Evolutionary conservation across 225 moss, liverwort and hornwort species (phyloP), one percentile per base, ranked within the genome.

Genomic region (Bryum argenteum): DNA sequence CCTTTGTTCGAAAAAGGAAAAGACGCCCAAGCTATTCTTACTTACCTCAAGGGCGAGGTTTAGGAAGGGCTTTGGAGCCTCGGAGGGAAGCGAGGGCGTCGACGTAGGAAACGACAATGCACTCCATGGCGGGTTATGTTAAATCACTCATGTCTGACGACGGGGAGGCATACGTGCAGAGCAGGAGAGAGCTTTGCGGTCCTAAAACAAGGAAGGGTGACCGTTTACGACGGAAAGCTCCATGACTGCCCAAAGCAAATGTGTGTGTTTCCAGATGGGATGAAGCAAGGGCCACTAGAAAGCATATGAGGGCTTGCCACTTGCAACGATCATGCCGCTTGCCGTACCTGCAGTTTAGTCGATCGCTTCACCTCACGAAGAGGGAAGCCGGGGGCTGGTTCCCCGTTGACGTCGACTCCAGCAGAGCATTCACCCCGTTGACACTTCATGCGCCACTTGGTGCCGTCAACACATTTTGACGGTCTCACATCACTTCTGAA

Each of bases 31-130:
- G 48, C 17, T 48, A 48, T 15, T 16, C 48, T 48, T 48, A 48
- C 48, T 48, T 48, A 48, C 48, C 16, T 48, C 15, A 48, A 48
- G 48, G 16, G 48, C 33, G 48, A 16, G 48, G 33, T 33, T n/a
- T 33, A 6, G 33, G 28, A 5, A 28, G 5, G 28, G 28, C 3
- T 5, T 28, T 28, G 28, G 33, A 33, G 33, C 33, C 33, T 33
- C 33, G 33, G 48, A 21, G 45, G 42, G 76, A 58, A 64, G 50
- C 58, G 19, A 15, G 26, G 19, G 26, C 41, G 65, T 21, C 64
- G 71, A 65, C 71, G 54, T 3, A 52, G 51, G 1, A 72, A 51
- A 77, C 71, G 77, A 77, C 77, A 77, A 63, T 23, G 8, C 13
- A 43, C 68, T 15, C 17, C 62, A 54, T 23, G 28, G 69, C 70